These are phyloP conservation scores for Daldinia caldariorum DNA, from an alignment of 495 filamentous ascomycete species.

Conservation along the genomic window DNA sequence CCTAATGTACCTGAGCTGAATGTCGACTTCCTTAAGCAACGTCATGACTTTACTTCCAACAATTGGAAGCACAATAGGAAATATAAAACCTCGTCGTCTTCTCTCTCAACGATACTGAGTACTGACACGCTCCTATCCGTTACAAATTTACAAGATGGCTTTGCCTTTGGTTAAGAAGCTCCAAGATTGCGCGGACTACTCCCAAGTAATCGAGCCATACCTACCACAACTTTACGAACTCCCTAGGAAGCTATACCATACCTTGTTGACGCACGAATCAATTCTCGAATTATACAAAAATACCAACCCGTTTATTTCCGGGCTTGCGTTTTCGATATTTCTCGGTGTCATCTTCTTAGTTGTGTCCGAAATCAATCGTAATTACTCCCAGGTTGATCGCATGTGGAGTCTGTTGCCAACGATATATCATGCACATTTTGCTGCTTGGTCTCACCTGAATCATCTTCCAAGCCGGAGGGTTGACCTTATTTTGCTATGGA, in stretches of 20 bases:
- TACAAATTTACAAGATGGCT: conserved; percentile 58
- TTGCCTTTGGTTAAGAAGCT: conserved; percentile 75
- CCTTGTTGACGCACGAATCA: conserved; percentile 62
- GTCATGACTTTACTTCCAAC: conserved; percentile 33
- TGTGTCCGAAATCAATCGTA: conserved; percentile 82
- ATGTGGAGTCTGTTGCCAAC: conserved; percentile 90
- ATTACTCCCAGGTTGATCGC: conserved; percentile 95
- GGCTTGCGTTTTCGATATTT: conserved; percentile 74
- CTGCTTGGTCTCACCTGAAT: conserved; percentile 76
- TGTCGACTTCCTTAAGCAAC: conserved; percentile 12
- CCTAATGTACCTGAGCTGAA: too few species aligned
- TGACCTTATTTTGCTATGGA: conserved; percentile 77
- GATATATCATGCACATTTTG: conserved; percentile 88
- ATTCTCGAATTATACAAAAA: conserved; percentile 75
- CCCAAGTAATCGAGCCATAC: conserved; percentile 76
- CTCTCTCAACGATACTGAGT: background rate
- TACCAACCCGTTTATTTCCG: conserved; percentile 87
- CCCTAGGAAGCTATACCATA: conserved; percentile 68
- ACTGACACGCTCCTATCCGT: conserved; percentile 2
- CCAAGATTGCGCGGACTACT: conserved; percentile 76
- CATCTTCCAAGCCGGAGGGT: conserved; percentile 77
- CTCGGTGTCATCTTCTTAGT: conserved; percentile 75
- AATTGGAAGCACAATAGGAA: conserved; percentile 2
- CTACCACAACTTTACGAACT: conserved; percentile 79
- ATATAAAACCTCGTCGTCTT: conserved; percentile 7